Evolutionary conservation across 116 monocot species (phyloP).

Genomic region (Dioscorea cayenensis): DNA sequence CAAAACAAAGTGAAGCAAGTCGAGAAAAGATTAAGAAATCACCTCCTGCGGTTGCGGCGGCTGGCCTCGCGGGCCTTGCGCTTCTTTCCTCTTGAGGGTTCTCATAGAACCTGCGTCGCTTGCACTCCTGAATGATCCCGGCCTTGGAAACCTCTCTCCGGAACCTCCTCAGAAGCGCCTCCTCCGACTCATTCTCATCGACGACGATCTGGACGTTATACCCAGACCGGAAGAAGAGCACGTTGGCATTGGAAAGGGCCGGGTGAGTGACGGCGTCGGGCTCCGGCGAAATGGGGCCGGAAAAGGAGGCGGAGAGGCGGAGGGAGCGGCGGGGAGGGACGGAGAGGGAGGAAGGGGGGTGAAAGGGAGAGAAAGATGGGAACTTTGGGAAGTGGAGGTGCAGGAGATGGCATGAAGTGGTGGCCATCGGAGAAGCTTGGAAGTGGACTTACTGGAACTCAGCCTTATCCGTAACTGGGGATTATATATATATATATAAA

Average conservation of each 20-base stretch:
- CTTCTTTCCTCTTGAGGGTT: conserved; percentile 71
- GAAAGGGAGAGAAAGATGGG: background rate
- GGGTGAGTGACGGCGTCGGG: background rate
- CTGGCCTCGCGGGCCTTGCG: conserved; percentile 65
- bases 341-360: conserved; percentile 1
- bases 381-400: background rate
- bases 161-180: conserved; percentile 59
- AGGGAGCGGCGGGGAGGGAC: background rate
- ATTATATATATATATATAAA: background rate
- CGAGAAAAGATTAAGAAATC: background rate
- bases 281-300: background rate
- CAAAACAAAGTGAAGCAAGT: background rate
- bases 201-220: conserved; percentile 90
- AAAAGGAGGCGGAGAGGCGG: background rate
- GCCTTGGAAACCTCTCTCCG: conserved; percentile 77
- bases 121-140: conserved; percentile 82
- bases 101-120: conserved; percentile 67
- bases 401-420: conserved; percentile 1
- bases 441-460: background rate
- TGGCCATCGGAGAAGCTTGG: background rate
- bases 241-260: conserved; percentile 20
- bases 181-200: conserved; percentile 75
- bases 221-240: conserved; percentile 36
- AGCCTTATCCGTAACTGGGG: background rate
- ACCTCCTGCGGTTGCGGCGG: conserved; percentile 58